phyloP scores from a whole-genome alignment of 2,329 filamentous ascomycete genomes.

The Claviceps pusilla region DNA sequence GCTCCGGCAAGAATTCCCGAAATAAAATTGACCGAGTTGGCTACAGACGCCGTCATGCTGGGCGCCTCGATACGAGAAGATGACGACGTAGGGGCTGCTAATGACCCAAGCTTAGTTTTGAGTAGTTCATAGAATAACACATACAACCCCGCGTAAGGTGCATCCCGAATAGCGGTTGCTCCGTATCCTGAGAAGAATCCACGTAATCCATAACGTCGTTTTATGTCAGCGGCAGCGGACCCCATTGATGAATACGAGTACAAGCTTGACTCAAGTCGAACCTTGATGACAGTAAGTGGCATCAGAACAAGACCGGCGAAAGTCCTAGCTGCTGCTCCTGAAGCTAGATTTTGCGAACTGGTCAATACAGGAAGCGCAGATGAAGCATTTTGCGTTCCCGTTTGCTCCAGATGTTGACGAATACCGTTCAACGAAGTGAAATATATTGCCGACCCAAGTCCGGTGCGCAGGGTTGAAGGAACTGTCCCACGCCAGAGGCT shows the following conservation, averaged over 20 bases:
- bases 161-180: conserved; percentile 82
- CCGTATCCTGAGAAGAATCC: conserved; percentile 93
- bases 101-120: conserved; percentile 43
- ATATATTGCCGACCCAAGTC: conserved; percentile 84
- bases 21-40: conserved; percentile 65
- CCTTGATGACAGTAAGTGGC: conserved; percentile 92
- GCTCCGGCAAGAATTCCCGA: conserved; percentile 71
- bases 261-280: conserved; percentile 79
- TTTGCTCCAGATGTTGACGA: conserved; percentile 43
- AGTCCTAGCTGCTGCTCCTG: conserved; percentile 70
- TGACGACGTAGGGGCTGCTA: conserved; percentile 7
- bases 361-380: conserved; percentile 70
- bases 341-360: conserved; percentile 70
- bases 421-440: conserved; percentile 78
- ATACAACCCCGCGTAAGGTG: conserved; percentile 92
- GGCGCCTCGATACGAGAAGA: conserved; percentile 7
- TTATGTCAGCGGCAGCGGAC: conserved; percentile 60
- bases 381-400: conserved; percentile 26
- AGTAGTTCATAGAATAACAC: conserved; percentile 84
- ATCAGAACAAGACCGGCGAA: conserved; percentile 84
- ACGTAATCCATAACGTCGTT: conserved; percentile 53
- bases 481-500: conserved; percentile 85
- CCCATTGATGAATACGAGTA: conserved; percentile 70
- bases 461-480: conserved; percentile 84
- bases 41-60: conserved; percentile 17